Conservation (phyloP, 1,284 basidiomycete species). For the Schizopora paradoxa region DNA sequence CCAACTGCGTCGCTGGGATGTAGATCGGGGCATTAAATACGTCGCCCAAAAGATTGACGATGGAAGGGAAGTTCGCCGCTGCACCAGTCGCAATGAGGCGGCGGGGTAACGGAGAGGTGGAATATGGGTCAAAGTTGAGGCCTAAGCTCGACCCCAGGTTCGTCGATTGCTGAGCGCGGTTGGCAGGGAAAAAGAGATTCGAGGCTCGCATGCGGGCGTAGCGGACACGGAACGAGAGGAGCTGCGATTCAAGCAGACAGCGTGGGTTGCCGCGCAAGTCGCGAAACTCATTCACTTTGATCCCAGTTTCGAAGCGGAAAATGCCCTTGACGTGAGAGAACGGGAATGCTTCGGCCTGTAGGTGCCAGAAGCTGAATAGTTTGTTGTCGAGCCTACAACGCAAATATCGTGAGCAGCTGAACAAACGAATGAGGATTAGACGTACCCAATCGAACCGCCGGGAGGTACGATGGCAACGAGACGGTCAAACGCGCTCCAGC, state of each 20-base stretch:
- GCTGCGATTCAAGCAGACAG: slow-evolving; percentile 72
- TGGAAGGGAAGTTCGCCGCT: slow-evolving; percentile 77
- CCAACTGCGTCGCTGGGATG: slow-evolving; percentile 65
- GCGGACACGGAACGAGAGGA: slow-evolving; percentile 71
- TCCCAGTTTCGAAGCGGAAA: slow-evolving; percentile 77
- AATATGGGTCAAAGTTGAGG: slow-evolving; percentile 25
- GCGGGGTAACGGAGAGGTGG: slow-evolving; percentile 21
- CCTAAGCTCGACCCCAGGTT: neutral
- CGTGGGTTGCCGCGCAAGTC: slow-evolving; percentile 81
- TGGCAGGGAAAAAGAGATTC: slow-evolving; percentile 9
- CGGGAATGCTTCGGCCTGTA: slow-evolving; percentile 70
- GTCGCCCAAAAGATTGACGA: slow-evolving; percentile 72
- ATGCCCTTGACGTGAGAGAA: slow-evolving; percentile 78
- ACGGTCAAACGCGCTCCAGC: slow-evolving; percentile 82
- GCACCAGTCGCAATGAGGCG: slow-evolving; percentile 54
- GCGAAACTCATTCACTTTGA: slow-evolving; percentile 79
- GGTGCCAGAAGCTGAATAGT: slow-evolving; percentile 79
- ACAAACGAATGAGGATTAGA: slow-evolving; percentile 13
- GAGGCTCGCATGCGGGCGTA: slow-evolving; percentile 55
- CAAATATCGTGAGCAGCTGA: slow-evolving; percentile 2
- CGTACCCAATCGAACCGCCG: slow-evolving; percentile 79
- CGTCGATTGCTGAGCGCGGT: slow-evolving; percentile 1
- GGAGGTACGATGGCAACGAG: slow-evolving; percentile 81
- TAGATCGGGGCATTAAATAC: slow-evolving; percentile 74
- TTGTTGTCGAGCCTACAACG: slow-evolving; percentile 74